A percentile compares a stretch with the other conserved stretches of the same genome.
Evolutionary conservation across 179 eudicot genomes (phyloP).

Genomic region (Monotropa hypopitys): DNA sequence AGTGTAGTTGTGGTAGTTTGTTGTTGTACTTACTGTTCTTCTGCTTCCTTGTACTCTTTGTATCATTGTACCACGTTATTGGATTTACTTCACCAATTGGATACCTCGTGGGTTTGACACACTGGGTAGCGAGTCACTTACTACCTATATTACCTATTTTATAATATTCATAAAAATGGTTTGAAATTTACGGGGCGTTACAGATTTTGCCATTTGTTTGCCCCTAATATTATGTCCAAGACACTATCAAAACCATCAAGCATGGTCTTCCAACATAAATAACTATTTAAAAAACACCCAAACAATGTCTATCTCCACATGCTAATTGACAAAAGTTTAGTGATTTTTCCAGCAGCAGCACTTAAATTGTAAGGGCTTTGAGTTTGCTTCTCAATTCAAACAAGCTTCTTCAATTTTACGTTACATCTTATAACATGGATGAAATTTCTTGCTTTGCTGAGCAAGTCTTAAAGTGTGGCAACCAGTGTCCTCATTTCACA

Average conservation of each 20-base stretch:
- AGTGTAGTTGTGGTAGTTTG: too few species aligned
- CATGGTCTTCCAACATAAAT: neutral
- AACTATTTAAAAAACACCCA: neutral
- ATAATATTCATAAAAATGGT: too few species aligned
- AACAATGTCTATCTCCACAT: neutral
- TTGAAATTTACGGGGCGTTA: too few species aligned
- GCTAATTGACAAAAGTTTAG: neutral
- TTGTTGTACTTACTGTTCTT: too few species aligned
- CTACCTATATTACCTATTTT: too few species aligned
- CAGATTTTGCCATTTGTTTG: neutral
- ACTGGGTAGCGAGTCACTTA: too few species aligned
- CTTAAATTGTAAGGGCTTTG: neutral
- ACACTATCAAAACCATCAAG: neutral
- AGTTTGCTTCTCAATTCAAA: neutral
- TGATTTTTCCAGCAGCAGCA: neutral
- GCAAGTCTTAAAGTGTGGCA: neutral
- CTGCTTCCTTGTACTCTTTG: too few species aligned
- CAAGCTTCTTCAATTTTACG: neutral
- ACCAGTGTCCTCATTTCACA: neutral
- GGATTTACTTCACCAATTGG: too few species aligned
- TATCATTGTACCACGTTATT: too few species aligned
- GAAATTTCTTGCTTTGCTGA: neutral
- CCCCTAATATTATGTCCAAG: neutral
- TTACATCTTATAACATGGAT: neutral
- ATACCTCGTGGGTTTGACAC: too few species aligned